Conservation (phyloP, 495 filamentous ascomycete species). For the Podospora appendiculata region DNA sequence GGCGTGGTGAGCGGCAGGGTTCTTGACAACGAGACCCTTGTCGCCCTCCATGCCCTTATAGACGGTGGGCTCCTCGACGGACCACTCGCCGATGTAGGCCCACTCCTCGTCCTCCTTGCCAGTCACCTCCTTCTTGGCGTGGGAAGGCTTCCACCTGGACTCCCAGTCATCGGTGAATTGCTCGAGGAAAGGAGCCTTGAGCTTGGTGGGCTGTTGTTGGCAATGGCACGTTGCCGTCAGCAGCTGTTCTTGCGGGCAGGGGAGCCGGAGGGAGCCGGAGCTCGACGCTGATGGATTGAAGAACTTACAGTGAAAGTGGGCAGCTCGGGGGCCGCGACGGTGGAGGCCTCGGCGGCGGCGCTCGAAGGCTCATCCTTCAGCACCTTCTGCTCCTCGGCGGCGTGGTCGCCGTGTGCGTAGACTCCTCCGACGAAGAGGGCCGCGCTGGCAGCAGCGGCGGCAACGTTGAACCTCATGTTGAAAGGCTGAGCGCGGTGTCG, state of each 20-base stretch:
- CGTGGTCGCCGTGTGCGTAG: constrained; percentile 17
- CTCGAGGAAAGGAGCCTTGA: constrained; percentile 94
- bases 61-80: constrained; percentile 89
- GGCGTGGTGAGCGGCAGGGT: constrained; percentile 93
- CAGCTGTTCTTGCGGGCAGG: not conserved
- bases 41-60: constrained; percentile 94
- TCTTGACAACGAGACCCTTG: constrained; percentile 96
- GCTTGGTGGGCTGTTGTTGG: constrained; percentile 65
- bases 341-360: constrained; percentile 42
- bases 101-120: constrained; percentile 86
- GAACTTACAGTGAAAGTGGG: constrained; percentile 82
- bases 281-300: not conserved
- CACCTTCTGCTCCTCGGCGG: constrained; percentile 61
- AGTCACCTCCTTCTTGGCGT: constrained; percentile 84
- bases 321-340: constrained; percentile 49
- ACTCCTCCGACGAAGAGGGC: constrained; percentile 61
- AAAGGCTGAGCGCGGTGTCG: constrained; percentile 10
- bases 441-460: constrained; percentile 61
- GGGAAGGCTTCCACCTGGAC: constrained; percentile 80
- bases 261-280: not conserved
- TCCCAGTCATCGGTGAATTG: constrained; percentile 98
- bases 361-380: constrained; percentile 35
- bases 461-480: constrained; percentile 69
- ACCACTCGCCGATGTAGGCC: constrained; percentile 95
- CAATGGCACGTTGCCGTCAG: constrained; percentile 17